These are phyloP conservation scores for Daldinia bambusicola DNA, from an alignment of 495 filamentous ascomycete genomes.

Conservation along the genomic window DNA sequence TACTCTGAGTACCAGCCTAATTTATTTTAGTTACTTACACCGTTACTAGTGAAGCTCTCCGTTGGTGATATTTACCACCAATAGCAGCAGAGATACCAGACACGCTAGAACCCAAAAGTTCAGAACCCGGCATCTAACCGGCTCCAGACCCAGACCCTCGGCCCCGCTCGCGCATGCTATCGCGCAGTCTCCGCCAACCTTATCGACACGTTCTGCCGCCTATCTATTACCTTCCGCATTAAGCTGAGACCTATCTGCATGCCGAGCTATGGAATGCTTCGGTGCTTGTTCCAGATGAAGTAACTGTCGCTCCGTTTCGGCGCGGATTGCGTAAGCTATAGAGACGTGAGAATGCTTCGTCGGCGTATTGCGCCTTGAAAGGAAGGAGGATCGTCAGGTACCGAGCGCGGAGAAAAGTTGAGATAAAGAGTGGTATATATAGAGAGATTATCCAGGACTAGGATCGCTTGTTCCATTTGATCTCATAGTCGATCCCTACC, in stretches of 20 bases:
- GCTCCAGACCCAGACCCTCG: background rate
- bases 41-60: background rate
- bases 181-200: conserved; percentile 39
- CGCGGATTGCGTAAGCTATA: conserved; percentile 15
- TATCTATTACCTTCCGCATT: conserved; percentile 41
- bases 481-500: conserved; percentile 6
- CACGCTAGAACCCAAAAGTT: conserved; percentile 15
- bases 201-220: conserved; percentile 41
- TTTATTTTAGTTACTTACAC: background rate
- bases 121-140: conserved; percentile 8
- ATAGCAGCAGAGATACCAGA: conserved; percentile 22
- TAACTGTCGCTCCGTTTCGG: conserved; percentile 23
- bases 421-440: conserved; percentile 16
- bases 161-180: conserved; percentile 24
- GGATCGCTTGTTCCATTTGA: background rate
- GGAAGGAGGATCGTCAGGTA: conserved; percentile 43
- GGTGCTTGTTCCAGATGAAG: conserved; percentile 39
- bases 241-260: conserved; percentile 12
- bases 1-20: background rate
- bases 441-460: background rate
- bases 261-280: conserved; percentile 18
- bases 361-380: conserved; percentile 34
- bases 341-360: conserved; percentile 2
- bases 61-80: conserved; percentile 12
- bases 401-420: background rate